A percentile compares a stretch with the other conserved stretches of the same genome.
Conservation (phyloP, 2,329 filamentous ascomycete genomes). For the Aspergillus sp. region DNA sequence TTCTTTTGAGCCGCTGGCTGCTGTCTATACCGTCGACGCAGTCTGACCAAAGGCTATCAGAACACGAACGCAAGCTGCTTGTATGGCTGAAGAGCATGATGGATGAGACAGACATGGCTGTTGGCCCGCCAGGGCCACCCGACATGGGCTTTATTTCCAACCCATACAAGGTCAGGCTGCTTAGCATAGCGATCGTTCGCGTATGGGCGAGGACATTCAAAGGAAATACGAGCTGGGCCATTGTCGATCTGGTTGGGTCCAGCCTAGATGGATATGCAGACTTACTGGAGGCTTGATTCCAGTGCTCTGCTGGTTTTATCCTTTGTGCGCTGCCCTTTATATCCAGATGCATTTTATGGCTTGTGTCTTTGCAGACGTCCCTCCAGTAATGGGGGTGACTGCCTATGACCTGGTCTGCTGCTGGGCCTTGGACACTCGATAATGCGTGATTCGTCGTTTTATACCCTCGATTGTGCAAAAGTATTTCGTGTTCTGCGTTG, state of each 20-base stretch:
- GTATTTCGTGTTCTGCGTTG: conserved; percentile 1
- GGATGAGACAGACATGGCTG: conserved; percentile 41
- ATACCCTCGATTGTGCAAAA: conserved; percentile 11
- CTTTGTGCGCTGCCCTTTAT: no score
- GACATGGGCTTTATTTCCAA: conserved; percentile 37
- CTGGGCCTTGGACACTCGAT: not conserved
- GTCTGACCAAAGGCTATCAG: conserved; percentile 34
- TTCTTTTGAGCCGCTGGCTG: conserved; percentile 39
- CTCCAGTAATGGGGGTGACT: no score
- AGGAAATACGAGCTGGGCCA: conserved; percentile 41
- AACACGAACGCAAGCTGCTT: conserved; percentile 39
- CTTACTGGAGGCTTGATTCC: conserved; percentile 28
- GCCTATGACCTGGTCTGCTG: no score
- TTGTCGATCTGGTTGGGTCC: conserved; percentile 38
- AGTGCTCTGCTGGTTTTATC: no score
- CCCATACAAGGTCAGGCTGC: conserved; percentile 33
- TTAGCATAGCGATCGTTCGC: conserved; percentile 41
- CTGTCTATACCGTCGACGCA: conserved; percentile 36
- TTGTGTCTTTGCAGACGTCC: no score
- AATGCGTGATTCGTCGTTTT: conserved; percentile 8
- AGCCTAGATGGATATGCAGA: conserved; percentile 40
- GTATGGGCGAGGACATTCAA: conserved; percentile 40
- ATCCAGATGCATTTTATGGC: no score
- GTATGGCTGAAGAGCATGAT: conserved; percentile 42
- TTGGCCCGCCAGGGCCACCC: conserved; percentile 27